Evolutionary conservation across 352 stramenopile genomes (phyloP).

Genomic region (Globisporangium camurandrum): DNA sequence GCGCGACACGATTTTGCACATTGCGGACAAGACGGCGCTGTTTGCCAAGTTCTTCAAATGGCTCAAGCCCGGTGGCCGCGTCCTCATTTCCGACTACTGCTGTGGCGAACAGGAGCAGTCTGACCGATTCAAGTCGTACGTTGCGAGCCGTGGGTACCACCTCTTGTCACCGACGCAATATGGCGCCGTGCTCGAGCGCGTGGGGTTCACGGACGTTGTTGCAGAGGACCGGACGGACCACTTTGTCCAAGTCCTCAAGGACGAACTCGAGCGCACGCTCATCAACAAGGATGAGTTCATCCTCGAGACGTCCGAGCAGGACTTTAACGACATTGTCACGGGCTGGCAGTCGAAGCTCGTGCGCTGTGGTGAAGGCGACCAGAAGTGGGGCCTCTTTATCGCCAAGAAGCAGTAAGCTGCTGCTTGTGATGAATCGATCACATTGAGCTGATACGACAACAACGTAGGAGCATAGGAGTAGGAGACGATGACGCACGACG

Average conservation of each 20-base stretch:
- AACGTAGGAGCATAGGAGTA: too few species aligned
- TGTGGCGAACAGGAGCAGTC: constrained; percentile 39
- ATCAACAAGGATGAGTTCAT: constrained; percentile 61
- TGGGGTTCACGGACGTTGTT: constrained; percentile 43
- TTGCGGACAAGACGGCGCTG: constrained; percentile 28
- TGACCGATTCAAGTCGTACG: constrained; percentile 51
- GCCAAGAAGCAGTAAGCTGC: constrained; percentile 34
- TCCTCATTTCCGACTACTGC: constrained; percentile 57
- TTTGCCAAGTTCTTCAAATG: constrained; percentile 37
- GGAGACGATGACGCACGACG: too few species aligned
- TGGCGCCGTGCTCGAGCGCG: constrained; percentile 33
- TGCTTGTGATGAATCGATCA: too few species aligned
- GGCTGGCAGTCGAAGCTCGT: constrained; percentile 65
- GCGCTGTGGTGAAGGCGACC: constrained; percentile 54
- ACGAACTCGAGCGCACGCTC: constrained; percentile 47
- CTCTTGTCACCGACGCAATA: constrained; percentile 56
- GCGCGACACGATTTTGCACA: constrained; percentile 40
- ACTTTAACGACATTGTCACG: constrained; percentile 63
- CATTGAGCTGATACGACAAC: too few species aligned
- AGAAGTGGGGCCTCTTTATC: constrained; percentile 77
- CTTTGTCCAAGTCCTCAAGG: constrained; percentile 56
- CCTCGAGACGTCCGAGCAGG: constrained; percentile 48
- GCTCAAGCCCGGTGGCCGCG: constrained; percentile 30
- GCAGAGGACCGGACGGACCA: constrained; percentile 64
- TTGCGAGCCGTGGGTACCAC: constrained; percentile 57